These are phyloP conservation scores for Vitis rupestris DNA, from an alignment of 164 flowering plant species.

Conservation along the genomic window DNA sequence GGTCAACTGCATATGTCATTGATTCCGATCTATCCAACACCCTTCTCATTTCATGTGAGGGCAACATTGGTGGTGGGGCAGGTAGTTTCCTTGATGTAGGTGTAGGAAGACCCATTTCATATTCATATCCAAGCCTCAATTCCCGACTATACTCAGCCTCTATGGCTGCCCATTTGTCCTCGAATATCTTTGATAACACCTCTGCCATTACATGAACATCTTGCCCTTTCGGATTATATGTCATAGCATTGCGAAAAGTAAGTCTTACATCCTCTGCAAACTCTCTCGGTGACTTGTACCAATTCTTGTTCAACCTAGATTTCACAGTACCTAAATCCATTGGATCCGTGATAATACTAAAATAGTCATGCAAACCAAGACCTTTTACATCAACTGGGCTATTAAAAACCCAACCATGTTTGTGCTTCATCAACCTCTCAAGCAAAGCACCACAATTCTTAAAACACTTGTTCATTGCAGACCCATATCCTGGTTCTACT, in stretches of 20 bases:
- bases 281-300: constrained; percentile 60
- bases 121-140: constrained; percentile 22
- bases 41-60: constrained; percentile 36
- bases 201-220: constrained; percentile 76
- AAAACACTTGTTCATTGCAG: constrained; percentile 32
- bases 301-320: constrained; percentile 43
- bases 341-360: constrained; percentile 52
- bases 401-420: constrained; percentile 72
- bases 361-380: constrained; percentile 65
- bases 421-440: constrained; percentile 67
- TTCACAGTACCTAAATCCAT: constrained; percentile 80
- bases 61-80: constrained; percentile 10
- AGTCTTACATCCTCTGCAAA: constrained; percentile 77
- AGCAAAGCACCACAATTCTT: constrained; percentile 55
- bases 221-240: constrained; percentile 61
- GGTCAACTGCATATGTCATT: constrained; percentile 23
- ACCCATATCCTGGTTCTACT: constrained; percentile 25
- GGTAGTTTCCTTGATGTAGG: constrained; percentile 42
- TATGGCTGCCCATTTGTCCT: constrained; percentile 53
- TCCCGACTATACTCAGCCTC: constrained; percentile 54
- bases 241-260: constrained; percentile 67
- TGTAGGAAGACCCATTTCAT: constrained; percentile 31
- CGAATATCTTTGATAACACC: constrained; percentile 42
- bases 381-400: constrained; percentile 51
- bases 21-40: constrained; percentile 48